phyloP scores from a whole-genome alignment of 768 basidiomycete species.

The Naganishia randhawae region DNA sequence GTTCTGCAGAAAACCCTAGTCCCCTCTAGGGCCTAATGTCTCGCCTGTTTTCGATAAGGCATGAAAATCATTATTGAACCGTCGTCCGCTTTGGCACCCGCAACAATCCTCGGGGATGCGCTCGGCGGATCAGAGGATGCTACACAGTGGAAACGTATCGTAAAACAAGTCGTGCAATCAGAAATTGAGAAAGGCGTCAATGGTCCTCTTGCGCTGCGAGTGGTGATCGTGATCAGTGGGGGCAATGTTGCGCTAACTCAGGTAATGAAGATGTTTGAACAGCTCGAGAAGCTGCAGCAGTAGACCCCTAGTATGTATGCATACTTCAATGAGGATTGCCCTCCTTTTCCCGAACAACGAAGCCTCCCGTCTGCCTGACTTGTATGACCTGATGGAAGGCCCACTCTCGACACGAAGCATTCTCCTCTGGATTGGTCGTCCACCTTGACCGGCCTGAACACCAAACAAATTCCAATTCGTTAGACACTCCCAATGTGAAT shows the following conservation, averaged over 20 bases:
- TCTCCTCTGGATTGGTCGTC: conserved; percentile 46
- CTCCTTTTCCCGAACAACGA: conserved; percentile 55
- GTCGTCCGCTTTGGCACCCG: conserved; percentile 14
- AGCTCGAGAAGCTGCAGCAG: not conserved
- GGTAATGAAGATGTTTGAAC: conserved; percentile 11
- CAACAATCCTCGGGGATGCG: conserved; percentile 17
- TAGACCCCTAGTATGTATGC: not conserved
- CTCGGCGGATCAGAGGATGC: conserved; percentile 8
- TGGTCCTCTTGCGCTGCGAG: not conserved
- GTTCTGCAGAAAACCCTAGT: not conserved
- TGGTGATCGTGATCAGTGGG: conserved; percentile 15
- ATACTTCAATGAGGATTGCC: conserved; percentile 32
- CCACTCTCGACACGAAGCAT: conserved; percentile 50
- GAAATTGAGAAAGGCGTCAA: not conserved
- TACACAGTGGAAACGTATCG: conserved; percentile 9
- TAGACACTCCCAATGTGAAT: not conserved
- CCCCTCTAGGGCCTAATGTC: not conserved
- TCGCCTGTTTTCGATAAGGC: not conserved
- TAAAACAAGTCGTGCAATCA: not conserved
- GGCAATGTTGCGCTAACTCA: not conserved
- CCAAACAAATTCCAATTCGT: not conserved
- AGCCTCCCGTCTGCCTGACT: conserved; percentile 64
- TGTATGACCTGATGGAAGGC: conserved; percentile 58
- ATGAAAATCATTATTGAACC: conserved; percentile 29
- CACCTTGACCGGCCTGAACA: conserved; percentile 48